Base-by-base conservation (phyloP, 176 grass and related monocot species). In the Zoysia japonica region DNA sequence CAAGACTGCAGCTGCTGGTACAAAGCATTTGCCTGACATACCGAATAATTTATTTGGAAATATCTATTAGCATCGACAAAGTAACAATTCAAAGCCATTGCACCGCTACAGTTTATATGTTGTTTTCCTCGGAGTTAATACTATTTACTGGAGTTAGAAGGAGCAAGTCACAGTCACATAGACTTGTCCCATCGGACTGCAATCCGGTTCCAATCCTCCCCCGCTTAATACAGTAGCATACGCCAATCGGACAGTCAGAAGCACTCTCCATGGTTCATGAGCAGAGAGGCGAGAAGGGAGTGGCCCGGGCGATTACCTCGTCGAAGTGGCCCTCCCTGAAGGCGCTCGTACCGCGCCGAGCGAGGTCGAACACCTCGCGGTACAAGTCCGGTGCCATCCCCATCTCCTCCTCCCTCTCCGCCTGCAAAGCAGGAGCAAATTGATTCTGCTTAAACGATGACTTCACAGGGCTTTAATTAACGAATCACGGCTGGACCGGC, bases 311-410 rank as follows among this genome's bases (percentile, higher is more conserved):
- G 47, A 61, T 80, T 63, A 95, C 96, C 96, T 91, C 92, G 84
- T 99, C 90, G 78, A 90, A 99, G 77, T 47, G 78, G 39, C 71
- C 65, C 19, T 91, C 80, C 39, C 81, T 90, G 80, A 94, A 95
- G 81, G 84, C 82, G 3, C 10, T 67, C 8, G 91, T 78, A 16
- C 88, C 96, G 9, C 80, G 41, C 69, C 76, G 84, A 71, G 90
- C 79, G 67, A 93, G 92, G 88, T 80, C 82, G 83, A 87, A 85
- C 82, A 92, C 84, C 75, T 93, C 83, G 79, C 85, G 54, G 69
- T 70, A 85, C 90, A 74, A 91, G 67, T 89, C 96, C 75, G 43
- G 60, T 7, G 88, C 47, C 70, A 93, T 81, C 74, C 88, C 96
- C 77, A 78, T 89, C 71, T 91, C 84, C 74, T 76, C 88, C 63